Base-by-base conservation (phyloP, 371 early-diverging fungal genomes). In the Syncephalis plumigaleata region DNA sequence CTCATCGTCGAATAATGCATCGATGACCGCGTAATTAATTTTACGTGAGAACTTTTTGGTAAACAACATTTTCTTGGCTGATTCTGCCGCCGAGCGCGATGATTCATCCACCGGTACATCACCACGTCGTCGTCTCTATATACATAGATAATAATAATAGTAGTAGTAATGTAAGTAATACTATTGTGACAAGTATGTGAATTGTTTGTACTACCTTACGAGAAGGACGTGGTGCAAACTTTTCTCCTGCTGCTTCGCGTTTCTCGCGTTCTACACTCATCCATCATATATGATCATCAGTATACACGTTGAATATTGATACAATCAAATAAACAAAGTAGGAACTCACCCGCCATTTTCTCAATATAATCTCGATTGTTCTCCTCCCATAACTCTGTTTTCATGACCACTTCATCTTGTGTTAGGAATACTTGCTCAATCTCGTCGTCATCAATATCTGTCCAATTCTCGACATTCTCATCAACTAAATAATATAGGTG, bases 331-430 rank as follows among this genome's bases (percentile, higher is more conserved):
- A n/a, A n/a, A n/a, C n/a, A n/a, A n/a, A n/a, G n/a, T n/a, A n/a
- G n/a, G n/a, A n/a, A 21, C 18, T 43, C 67, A 37, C 74, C 69
- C 44, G 73, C 78, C 53, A 82, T 77, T 50, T 79, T 81, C 43
- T 70, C 71, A n/a, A 88, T 58, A 59, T 80, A 92, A 25, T 89
- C 90, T 51, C 76, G 73, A 65, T 94, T 89, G 36, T 78, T 73
- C 27, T 73, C 76, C 53, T 72, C 81, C 95, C 95, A 94, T 17
- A 90, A 65, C 47, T 64, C 66, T 0, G 80, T 79, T 57, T 91
- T 91, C 25, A 76, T 51, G 36, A 66, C 69, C 5, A 84, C 75
- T 57, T 94, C 92, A 1, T 76, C 77, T 1, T 75, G 71, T 3
- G 68, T 74, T 27, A 91, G 57, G 9, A 88, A 63, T 49, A 77